Conservation (phyloP, 805 yeast genomes). For the Candida lessepsii region DNA sequence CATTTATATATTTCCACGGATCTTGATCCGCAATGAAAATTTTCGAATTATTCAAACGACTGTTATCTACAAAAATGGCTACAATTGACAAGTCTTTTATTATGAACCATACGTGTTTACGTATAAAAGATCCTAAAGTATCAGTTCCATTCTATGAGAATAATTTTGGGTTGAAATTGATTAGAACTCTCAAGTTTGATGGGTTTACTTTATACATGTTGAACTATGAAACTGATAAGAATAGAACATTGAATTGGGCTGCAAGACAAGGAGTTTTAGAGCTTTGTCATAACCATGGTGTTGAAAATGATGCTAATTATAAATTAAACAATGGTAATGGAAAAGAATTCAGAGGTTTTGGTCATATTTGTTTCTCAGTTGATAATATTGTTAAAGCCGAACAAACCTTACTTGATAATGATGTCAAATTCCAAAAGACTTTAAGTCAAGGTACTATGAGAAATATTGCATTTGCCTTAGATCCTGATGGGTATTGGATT, state of each 20-base stretch:
- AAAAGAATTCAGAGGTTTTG: slow-evolving; percentile 86
- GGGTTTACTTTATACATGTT: slow-evolving; percentile 70
- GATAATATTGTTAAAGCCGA: slow-evolving; percentile 71
- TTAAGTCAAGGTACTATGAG: slow-evolving; percentile 88
- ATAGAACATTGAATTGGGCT: slow-evolving; percentile 37
- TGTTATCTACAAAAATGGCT: slow-evolving; percentile 22
- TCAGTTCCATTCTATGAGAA: slow-evolving; percentile 72
- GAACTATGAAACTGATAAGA: slow-evolving; percentile 49
- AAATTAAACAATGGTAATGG: slow-evolving; percentile 77
- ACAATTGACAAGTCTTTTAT: slow-evolving; percentile 35
- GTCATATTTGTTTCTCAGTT: slow-evolving; percentile 88
- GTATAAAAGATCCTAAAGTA: slow-evolving; percentile 77
- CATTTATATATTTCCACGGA: no score
- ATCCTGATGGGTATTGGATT: slow-evolving; percentile 97
- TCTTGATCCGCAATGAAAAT: slow-evolving; percentile 3
- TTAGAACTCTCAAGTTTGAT: slow-evolving; percentile 52
- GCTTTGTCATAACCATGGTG: slow-evolving; percentile 77
- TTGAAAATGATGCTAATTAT: slow-evolving; percentile 56
- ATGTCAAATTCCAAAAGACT: slow-evolving; percentile 78
- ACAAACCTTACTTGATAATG: slow-evolving; percentile 52
- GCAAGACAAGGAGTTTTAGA: slow-evolving; percentile 73
- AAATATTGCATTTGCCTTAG: slow-evolving; percentile 90
- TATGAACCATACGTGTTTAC: slow-evolving; percentile 71
- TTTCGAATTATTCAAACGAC: slow-evolving; percentile 1
- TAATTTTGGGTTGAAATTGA: slow-evolving; percentile 68